Base-by-base conservation (phyloP, 2,329 filamentous ascomycete species). In the Didymella keratinophila region DNA sequence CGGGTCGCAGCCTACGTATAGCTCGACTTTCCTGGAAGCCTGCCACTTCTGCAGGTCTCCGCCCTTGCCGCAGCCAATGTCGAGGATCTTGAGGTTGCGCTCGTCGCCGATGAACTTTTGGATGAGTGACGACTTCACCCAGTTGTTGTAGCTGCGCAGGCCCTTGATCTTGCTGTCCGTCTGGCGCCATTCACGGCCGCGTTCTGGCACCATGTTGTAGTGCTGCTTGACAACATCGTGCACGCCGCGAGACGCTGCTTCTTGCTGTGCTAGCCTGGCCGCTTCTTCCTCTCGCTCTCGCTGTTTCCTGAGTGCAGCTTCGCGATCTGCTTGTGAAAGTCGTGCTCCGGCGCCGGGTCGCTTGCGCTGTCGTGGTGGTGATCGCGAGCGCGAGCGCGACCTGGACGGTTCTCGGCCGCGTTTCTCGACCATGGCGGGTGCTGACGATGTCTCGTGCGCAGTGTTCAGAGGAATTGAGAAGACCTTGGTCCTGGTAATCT, bases 1-100 rank as follows among this genome's bases (percentile, higher is more conserved):
- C 4, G 94, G 94, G 75, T 99, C 95, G 14, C 97, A 83, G 0
- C 95, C 95, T 48, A 99, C 93, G 70, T 99, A 99, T 2, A 98
- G 85, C 63, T 92, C 88, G n/a, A 98, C 90, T 6, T 87, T 82
- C 71, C 97, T 91, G 20, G 94, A 92, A 67, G 93, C 89, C 78
- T 97, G 91, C 95, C 95, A 99, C 75, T 99, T 99, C 53, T 90
- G 90, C 61, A 99, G 76, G 76, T 99, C 95, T 43, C 95, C 95
- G 23, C 95, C 95, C 79, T 99, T 99, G 51, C 95, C 95, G 76
- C 95, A 99, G 25, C 95, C 95, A 72, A 99, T 89, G 75, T 99
- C 95, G 21, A 99, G 84, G 11, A 99, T 91, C 20, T 94, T 83
- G 45, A 98, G 82, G 56, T 87, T 71, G n/a, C 75, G 76, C 56